Base-by-base conservation (phyloP, 805 yeast species). In the Candida dajiaensis region DNA sequence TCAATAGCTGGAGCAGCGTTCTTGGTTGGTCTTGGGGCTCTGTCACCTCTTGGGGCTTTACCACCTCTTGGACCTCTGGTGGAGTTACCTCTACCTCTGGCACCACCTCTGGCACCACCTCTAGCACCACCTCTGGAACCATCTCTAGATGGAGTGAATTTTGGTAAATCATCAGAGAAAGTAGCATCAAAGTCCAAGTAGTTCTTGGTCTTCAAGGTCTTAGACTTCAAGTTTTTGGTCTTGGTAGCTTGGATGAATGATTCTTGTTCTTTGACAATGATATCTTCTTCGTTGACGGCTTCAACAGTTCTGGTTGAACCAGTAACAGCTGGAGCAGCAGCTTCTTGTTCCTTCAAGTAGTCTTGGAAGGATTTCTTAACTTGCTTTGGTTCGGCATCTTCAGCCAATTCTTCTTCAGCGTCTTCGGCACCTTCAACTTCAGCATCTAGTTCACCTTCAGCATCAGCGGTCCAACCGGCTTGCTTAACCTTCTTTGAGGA, bases 401-500 rank as follows among this genome's bases (percentile, higher is more conserved):
- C 57, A 38, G 57, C 64, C 50, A 65, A 66, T 57, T 70, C 80
- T 50, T 65, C 79, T 51, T 72, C 79, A 47, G 68, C 74, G 42
- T 62, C 69, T 64, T 73, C 74, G 43, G 64, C 66, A 51, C 77
- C 85, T 56, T 78, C 85, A 53, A 62, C 56, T 70, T 81, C 89
- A 57, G 78, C 86, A 56, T 73, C 85, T 67, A 76, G 80, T 76
- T 82, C 87, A 66, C 73, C 76, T 63, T 74, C 72, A 64, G 78
- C 77, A 70, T 83, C 80, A 65, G 83, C 88, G 66, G 96, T 95
- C 92, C 96, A 88, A 57, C 89, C 90, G 41, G 66, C 65, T 72
- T 82, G 83, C 69, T 76, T 79, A 64, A 84, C 77, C 70, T 85
- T 83, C 83, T 89, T 90, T 59, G 77, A 79, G 59, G 96, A 75